Conservation (phyloP, 768 basidiomycete species). For the Pleurotus citrinopileatus region DNA sequence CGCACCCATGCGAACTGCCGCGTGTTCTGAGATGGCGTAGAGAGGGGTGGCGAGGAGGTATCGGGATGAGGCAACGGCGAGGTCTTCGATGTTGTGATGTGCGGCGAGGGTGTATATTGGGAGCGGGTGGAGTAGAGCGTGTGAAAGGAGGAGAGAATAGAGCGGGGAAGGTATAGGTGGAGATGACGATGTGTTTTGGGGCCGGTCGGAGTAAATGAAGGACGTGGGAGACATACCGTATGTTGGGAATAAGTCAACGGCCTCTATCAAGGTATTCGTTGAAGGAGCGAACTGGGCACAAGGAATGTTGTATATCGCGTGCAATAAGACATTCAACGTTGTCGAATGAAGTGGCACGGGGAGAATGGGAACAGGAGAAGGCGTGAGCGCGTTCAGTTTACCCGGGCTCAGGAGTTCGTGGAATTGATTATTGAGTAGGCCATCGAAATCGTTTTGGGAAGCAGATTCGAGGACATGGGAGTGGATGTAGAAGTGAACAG, state of each 20-base stretch:
- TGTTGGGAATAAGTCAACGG: conserved; percentile 51
- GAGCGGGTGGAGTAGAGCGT: not conserved
- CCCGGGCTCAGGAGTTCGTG: not conserved
- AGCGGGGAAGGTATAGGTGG: not conserved
- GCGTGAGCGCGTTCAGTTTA: conserved; percentile 12
- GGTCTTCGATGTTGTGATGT: not conserved
- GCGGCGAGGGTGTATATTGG: not conserved
- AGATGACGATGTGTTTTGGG: not conserved
- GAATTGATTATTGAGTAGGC: conserved; percentile 33
- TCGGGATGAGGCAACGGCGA: not conserved
- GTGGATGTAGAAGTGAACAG: conserved; percentile 85
- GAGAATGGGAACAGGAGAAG: conserved; percentile 45
- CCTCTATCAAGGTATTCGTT: conserved; percentile 51
- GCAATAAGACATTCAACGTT: conserved; percentile 70
- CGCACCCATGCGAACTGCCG: not conserved
- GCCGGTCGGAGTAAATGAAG: conserved; percentile 23
- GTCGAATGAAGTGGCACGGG: conserved; percentile 56
- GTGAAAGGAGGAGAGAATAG: conserved; percentile 27
- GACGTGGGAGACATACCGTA: conserved; percentile 60
- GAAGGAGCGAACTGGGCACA: conserved; percentile 73
- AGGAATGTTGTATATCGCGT: conserved; percentile 67
- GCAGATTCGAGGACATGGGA: conserved; percentile 49
- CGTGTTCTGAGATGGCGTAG: not conserved
- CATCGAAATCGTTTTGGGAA: conserved; percentile 65
- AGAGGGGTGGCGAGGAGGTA: not conserved